phyloP scores from a whole-genome alignment of 192 early-diverging fungal species.

The Backusella circina region DNA sequence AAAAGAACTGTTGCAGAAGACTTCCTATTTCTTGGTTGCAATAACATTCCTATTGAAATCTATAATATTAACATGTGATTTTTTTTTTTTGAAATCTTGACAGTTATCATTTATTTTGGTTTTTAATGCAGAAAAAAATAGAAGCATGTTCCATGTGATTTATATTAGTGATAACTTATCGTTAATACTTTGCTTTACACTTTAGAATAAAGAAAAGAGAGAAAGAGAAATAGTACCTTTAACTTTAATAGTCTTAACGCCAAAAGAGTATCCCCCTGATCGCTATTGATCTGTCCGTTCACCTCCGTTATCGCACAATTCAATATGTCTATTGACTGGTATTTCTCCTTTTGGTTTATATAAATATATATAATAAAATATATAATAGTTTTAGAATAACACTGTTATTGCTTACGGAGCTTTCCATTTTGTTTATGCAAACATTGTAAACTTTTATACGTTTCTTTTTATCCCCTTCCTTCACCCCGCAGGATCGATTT shows the following conservation, averaged over 20 bases:
- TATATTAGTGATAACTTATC: not conserved
- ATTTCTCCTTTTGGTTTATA: slow-evolving; percentile 1
- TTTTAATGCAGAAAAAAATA: not conserved
- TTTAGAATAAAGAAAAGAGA: not conserved
- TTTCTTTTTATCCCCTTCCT: not conserved
- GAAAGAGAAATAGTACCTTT: not conserved
- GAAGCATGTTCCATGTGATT: not conserved
- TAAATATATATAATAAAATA: not conserved
- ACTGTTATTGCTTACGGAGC: not conserved
- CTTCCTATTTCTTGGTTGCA: not conserved
- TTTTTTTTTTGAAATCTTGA: not conserved
- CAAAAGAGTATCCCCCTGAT: not conserved
- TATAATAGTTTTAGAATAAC: not conserved
- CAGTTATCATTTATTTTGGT: not conserved
- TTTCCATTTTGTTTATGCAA: not conserved
- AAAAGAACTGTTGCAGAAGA: not conserved
- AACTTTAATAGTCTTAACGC: not conserved
- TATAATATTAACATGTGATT: not conserved
- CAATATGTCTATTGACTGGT: slow-evolving; percentile 5
- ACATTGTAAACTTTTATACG: not conserved
- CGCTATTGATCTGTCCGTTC: slow-evolving; percentile 10
- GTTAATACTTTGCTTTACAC: not conserved
- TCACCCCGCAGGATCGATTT: not conserved
- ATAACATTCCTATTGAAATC: not conserved
- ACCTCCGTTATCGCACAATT: slow-evolving; percentile 12